Base-by-base conservation (phyloP, 2,329 filamentous ascomycete species). In the Fusarium albidum region DNA sequence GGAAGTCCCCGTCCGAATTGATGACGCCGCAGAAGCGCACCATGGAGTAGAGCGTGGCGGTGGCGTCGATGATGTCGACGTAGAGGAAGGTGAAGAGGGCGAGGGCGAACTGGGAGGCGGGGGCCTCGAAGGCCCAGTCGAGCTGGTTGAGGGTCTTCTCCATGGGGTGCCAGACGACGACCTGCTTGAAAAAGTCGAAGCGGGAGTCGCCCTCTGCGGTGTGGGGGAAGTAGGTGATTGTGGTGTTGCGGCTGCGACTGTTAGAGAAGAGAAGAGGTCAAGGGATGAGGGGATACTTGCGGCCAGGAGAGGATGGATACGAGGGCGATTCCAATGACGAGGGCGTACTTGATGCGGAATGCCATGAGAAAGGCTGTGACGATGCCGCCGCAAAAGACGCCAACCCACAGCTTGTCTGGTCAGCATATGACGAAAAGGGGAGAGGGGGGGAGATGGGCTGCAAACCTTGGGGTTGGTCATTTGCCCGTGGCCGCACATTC, bases 301-400 rank as follows among this genome's bases (percentile, higher is more conserved):
- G 89, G 89, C 89, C 89, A 92, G 7, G 88, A 92, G 41, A 91
- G 77, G 59, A 92, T 80, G 5, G 88, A 90, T 5, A 91, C 88
- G 7, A 91, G 75, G 9, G 84, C 76, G 48, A 92, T 91, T 3
- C 89, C 89, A 18, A 89, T 83, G 47, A 92, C 83, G 56, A 92
- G 89, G 40, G 89, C 87, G 48, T 88, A 87, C 69, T 91, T 91
- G 73, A 91, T 79, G 32, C 87, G 84, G 70, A 88, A 92, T 14
- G 88, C 83, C 89, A 92, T 92, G 73, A 96, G 84, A 61, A 94
- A 83, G 6, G 89, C 86, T 0, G 91, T 94, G 31, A 96, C 72
- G 38, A 96, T 79, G 28, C 91, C 91, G 12, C 92, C 91, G 47
- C 88, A 85, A 68, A 92, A 87, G 59, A 96, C 88, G 10, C 90